A percentile compares a stretch with the other conserved stretches of the same genome.
Conservation (phyloP, 1,139 yeast species). For the Saccharomycopsis hybrid region DNA sequence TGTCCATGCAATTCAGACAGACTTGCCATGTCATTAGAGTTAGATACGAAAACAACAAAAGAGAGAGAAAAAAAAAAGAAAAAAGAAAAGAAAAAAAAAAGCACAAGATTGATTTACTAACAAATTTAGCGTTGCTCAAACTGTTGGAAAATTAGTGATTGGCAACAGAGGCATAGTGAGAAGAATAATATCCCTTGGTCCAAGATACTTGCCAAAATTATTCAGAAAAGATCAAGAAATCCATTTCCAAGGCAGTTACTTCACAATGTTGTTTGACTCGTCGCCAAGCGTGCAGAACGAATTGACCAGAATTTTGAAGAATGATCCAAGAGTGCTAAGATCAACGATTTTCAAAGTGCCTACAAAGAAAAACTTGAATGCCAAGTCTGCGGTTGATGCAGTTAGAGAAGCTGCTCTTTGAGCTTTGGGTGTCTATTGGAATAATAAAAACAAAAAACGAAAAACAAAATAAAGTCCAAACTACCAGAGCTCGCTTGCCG, state of each 20-base stretch:
- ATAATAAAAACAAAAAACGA: no score
- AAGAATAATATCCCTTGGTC: conserved; percentile 73
- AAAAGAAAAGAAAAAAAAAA: no score
- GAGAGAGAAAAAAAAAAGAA: no score
- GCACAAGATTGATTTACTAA: conserved; percentile 25
- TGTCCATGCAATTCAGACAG: conserved; percentile 14
- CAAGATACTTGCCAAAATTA: conserved; percentile 70
- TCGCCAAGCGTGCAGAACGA: conserved; percentile 83
- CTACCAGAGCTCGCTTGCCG: no score
- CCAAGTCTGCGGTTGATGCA: conserved; percentile 45
- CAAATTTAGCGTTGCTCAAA: conserved; percentile 51
- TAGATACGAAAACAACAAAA: conserved; percentile 12
- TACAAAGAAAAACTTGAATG: conserved; percentile 45
- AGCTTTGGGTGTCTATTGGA: no score
- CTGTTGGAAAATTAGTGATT: conserved; percentile 76
- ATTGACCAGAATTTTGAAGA: conserved; percentile 68
- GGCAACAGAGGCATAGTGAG: conserved; percentile 90
- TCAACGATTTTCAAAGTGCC: conserved; percentile 68
- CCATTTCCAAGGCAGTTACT: conserved; percentile 87
- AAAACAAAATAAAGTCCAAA: no score
- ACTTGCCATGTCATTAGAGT: conserved; percentile 3
- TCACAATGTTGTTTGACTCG: conserved; percentile 79
- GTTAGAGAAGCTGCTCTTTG: conserved; percentile 6
- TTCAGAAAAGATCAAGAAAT: conserved; percentile 81
- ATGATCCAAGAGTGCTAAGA: conserved; percentile 87